phyloP scores from a whole-genome alignment of 2,329 filamentous ascomycete genomes.

The Alternaria alternata region DNA sequence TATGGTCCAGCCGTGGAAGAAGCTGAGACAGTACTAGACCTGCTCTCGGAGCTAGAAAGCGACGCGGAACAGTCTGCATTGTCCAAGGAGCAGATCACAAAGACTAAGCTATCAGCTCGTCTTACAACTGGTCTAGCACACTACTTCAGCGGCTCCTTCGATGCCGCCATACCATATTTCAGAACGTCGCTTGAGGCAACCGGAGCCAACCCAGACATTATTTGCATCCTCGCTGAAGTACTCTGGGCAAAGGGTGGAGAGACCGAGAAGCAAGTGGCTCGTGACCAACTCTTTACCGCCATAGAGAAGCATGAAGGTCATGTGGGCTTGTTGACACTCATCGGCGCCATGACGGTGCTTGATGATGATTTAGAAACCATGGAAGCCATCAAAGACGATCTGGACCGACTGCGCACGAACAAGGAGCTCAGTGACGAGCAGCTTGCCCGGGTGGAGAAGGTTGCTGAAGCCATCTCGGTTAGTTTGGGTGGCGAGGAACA shows the following conservation, averaged over 20 bases:
- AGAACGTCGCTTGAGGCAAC: conserved; percentile 81
- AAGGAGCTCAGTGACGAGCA: conserved; percentile 70
- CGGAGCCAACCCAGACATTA: conserved; percentile 77
- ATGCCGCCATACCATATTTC: conserved; percentile 80
- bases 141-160: conserved; percentile 73
- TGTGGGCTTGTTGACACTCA: conserved; percentile 78
- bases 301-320: conserved; percentile 79
- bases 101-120: conserved; percentile 81
- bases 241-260: conserved; percentile 88
- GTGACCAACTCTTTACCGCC: conserved; percentile 80
- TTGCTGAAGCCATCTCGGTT: conserved; percentile 77
- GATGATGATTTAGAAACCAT: conserved; percentile 81
- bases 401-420: conserved; percentile 75
- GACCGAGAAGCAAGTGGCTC: conserved; percentile 76
- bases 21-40: conserved; percentile 79
- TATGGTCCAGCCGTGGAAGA: conserved; percentile 78
- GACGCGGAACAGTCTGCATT: conserved; percentile 60
- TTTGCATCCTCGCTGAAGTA: conserved; percentile 88
- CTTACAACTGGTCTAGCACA: conserved; percentile 84
- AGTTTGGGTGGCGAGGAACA: conserved; percentile 59
- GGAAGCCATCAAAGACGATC: conserved; percentile 80
- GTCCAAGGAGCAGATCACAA: conserved; percentile 69
- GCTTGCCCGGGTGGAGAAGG: conserved; percentile 73
- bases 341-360: conserved; percentile 84
- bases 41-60: conserved; percentile 74